These are phyloP conservation scores for Chaetomium olivaceum DNA, from an alignment of 2,329 filamentous ascomycete genomes.

Conservation along the genomic window DNA sequence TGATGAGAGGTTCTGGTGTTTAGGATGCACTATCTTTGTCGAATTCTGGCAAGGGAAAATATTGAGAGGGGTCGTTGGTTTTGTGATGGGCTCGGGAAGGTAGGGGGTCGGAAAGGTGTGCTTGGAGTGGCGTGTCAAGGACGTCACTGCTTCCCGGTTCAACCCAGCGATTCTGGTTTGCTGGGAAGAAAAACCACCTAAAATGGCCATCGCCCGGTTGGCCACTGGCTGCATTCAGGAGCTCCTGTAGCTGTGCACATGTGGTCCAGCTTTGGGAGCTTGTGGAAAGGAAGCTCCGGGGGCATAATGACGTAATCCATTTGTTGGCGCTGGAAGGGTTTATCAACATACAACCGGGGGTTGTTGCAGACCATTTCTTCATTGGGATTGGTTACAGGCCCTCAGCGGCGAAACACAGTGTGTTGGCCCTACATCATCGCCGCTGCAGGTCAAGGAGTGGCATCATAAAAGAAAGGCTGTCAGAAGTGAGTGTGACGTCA, in stretches of 20 bases:
- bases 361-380: neutral
- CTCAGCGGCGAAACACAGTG: neutral
- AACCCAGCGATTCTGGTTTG: neutral
- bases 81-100: conserved; percentile 8
- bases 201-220: neutral
- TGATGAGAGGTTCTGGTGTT: neutral
- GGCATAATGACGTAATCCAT: conserved; percentile 23
- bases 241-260: neutral
- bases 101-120: neutral
- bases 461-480: too few species aligned
- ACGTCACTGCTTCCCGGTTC: conserved; percentile 26
- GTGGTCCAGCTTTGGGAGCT: neutral
- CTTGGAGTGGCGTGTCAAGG: conserved; percentile 17
- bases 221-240: neutral
- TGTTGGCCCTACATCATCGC: neutral
- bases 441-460: neutral
- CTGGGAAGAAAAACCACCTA: neutral
- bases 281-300: conserved; percentile 19
- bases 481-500: neutral
- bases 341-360: neutral
- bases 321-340: neutral
- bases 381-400: neutral
- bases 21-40: neutral
- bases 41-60: neutral
- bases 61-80: conserved; percentile 8